Conservation (phyloP, 305 asterid species). For the Solanum aculeatissimum region DNA sequence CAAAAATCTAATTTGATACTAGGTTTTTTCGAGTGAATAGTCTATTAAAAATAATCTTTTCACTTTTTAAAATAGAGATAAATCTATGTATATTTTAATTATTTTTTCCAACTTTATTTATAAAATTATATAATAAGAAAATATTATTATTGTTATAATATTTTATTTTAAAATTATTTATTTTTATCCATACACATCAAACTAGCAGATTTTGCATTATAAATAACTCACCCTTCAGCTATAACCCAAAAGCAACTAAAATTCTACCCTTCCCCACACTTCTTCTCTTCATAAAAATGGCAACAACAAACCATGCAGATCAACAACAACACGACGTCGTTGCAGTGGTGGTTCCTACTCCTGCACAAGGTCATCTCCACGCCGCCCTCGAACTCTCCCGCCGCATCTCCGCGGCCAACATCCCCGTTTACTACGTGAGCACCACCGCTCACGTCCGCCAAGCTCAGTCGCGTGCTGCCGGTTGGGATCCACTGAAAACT, state of each 20-base stretch:
- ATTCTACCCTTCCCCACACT: too few relatives aligned
- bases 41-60: too few relatives aligned
- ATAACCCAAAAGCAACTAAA: background rate
- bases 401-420: background rate
- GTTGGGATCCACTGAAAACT: background rate
- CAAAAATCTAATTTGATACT: too few relatives aligned
- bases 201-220: too few relatives aligned
- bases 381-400: background rate
- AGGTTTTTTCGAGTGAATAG: too few relatives aligned
- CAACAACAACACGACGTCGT: background rate
- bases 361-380: constrained; percentile 6
- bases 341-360: background rate
- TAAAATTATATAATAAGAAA: too few relatives aligned
- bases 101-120: too few relatives aligned
- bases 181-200: too few relatives aligned
- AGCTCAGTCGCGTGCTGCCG: background rate
- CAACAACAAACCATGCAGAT: background rate
- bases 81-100: too few relatives aligned
- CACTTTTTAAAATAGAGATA: too few relatives aligned
- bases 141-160: too few relatives aligned
- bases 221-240: background rate
- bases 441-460: background rate
- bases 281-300: background rate
- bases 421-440: constrained; percentile 3
- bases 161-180: too few relatives aligned